Base-by-base conservation (phyloP, 441 rosid species). In the Jatropha multifida region DNA sequence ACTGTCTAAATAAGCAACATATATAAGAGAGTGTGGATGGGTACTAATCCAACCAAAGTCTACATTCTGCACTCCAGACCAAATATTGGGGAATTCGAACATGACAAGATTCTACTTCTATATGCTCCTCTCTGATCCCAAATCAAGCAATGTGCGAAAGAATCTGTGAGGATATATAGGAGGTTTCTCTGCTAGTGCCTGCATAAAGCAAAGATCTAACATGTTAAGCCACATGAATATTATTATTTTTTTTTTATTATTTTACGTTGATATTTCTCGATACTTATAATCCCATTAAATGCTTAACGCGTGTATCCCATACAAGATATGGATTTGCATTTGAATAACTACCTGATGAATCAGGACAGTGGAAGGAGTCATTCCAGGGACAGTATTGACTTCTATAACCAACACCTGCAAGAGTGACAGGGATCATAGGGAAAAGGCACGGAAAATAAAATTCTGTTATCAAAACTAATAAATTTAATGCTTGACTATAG, bases 301-400 rank as follows among this genome's bases (percentile, higher is more conserved):
- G 13, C 13, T 27, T 48, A 65, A 46, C n/a, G 5, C 20, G 48
- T 17, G 40, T 56, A 37, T 46, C 38, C 20, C 20, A 40, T n/a
- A n/a, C 46, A 32, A 32, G 2, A 32, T 32, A 32, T 32, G 9
- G 42, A 69, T 68, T 59, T 26, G 6, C 41, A 44, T 69, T 64
- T 2, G 54, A 48, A 72, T 60, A 51, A 12, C 75, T 81, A 95
- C 99, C 97, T 92, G 97, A 81, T 93, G 99, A 83, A 95, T 92
- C 83, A 93, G 77, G 68, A 95, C 98, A 7, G 98, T 95, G 51
- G 99, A 95, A 48, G 97, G 98, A 77, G 98, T 90, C 77, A 93
- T 95, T 83, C 99, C 99, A 0, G 96, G 99, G 46, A 95, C 95
- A 18, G 98, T 93, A 76, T 93, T 93, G 69, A 89, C 97, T 85